Evolutionary conservation across 2,329 filamentous ascomycete species (phyloP), one percentile per base, ranked within the genome.

Genomic region (Dichotomopilus funicola): DNA sequence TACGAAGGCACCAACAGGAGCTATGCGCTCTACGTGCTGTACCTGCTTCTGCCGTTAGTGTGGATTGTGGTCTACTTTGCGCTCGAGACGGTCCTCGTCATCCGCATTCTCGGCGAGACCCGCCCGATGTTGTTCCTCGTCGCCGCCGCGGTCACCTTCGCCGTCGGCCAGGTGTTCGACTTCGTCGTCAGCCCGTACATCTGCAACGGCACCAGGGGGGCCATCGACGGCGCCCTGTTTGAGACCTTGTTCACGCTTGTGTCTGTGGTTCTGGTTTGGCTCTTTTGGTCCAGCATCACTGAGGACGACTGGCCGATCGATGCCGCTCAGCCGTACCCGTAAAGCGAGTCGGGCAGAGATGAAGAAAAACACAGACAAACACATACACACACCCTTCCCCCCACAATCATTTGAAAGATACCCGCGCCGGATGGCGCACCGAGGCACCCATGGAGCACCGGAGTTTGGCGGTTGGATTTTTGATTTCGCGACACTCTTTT

Each of bases 211-310:
- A 89, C 91, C 0, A 68, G 77, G 43, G 90, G 91, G 62, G 91
- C 88, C 70, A 95, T 99, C 67, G 92, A 99, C 68, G 94, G 94
- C 49, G 84, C 92, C 5, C 73, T 99, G 0, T 99, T 99, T 71
- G 83, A 96, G 71, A 95, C 91, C 0, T 75, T 97, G 6, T 97
- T 99, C 74, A 97, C 91, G 0, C 77, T 96, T 0, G 74, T 92
- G 10, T 80, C 91, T 0, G 90, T 99, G 4, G 78, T 89, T 13
- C 83, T 83, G 73, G 75, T 96, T 61, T 99, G 94, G 91, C 72
- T 89, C 55, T 99, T 99, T 78, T 99, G 94, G 94, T 95, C 91
- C 47, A 96, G 91, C 74, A 99, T 99, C 66, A 99, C 94, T 12
- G 94, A 99, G 73, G 94, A 99, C 67, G 92, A 96, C 75, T 99